Percentiles rank a stretch among this genome's conserved stretches.
phyloP scores from a whole-genome alignment of 352 stramenopile genomes.

The Phytophthora hybrid region DNA sequence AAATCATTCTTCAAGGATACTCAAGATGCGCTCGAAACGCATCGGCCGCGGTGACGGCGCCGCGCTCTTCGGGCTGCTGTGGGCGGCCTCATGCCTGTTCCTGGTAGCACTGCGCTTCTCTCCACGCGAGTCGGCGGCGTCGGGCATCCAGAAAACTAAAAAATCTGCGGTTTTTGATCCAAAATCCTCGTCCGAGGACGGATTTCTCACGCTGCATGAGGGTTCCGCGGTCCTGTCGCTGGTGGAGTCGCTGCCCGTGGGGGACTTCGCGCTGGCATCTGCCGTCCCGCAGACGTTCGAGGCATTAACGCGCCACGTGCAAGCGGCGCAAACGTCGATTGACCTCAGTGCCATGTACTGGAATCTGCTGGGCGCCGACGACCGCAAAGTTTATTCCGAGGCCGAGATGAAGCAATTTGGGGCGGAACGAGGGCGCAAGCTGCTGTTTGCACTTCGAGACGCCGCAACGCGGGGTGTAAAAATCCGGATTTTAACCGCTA shows the following conservation, averaged over 20 bases:
- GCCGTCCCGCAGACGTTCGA: slow-evolving; percentile 55
- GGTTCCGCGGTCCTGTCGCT: slow-evolving; percentile 39
- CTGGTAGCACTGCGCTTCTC: slow-evolving; percentile 35
- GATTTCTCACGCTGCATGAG: neutral
- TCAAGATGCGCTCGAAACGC: slow-evolving; percentile 14
- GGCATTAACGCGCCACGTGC: slow-evolving; percentile 52
- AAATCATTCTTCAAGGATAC: slow-evolving; percentile 9
- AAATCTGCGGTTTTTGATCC: slow-evolving; percentile 30
- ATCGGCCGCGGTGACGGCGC: slow-evolving; percentile 28
- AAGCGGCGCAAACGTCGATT: slow-evolving; percentile 54
- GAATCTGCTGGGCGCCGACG: slow-evolving; percentile 72
- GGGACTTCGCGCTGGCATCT: slow-evolving; percentile 60
- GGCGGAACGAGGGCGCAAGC: slow-evolving; percentile 55
- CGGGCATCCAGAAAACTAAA: neutral
- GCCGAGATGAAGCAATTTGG: slow-evolving; percentile 69
- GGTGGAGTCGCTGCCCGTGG: slow-evolving; percentile 76
- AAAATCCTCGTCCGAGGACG: slow-evolving; percentile 13
- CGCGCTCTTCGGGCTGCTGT: slow-evolving; percentile 36
- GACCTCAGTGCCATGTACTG: slow-evolving; percentile 90
- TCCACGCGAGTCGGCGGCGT: slow-evolving; percentile 1
- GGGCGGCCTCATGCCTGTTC: slow-evolving; percentile 36
- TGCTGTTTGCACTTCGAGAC: slow-evolving; percentile 62
- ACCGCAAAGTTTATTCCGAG: slow-evolving; percentile 60
- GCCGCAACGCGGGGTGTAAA: slow-evolving; percentile 60
- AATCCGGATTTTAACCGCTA: slow-evolving; percentile 64